Conservation (phyloP, 2,329 filamentous ascomycete genomes). For the Macroventuria anomochaeta region DNA sequence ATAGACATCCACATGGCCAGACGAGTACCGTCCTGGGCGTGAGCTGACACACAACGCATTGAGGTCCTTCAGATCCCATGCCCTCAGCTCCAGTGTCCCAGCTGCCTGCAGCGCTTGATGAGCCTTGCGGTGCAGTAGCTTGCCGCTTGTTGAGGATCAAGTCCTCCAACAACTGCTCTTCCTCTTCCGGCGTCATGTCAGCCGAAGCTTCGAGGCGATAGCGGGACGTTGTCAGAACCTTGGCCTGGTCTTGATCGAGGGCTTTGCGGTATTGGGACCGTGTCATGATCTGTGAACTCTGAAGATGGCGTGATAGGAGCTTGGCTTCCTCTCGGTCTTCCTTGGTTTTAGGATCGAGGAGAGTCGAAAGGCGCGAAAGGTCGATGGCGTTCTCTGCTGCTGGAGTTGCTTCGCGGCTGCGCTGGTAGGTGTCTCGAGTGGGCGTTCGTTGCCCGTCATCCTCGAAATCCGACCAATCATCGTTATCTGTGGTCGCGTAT, state of each 20-base stretch:
- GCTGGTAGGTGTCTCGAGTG: constrained; percentile 67
- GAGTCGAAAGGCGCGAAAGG: constrained; percentile 72
- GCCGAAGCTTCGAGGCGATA: constrained; percentile 44
- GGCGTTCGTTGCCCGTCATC: constrained; percentile 70
- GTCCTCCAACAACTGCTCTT: constrained; percentile 64
- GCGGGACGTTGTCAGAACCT: constrained; percentile 63
- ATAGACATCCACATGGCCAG: constrained; percentile 95
- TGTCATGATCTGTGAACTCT: constrained; percentile 75
- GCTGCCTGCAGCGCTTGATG: constrained; percentile 44
- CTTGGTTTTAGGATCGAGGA: constrained; percentile 79
- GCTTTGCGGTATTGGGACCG: constrained; percentile 76
- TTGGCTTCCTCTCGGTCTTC: constrained; percentile 83
- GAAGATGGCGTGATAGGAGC: constrained; percentile 79
- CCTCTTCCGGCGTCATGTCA: constrained; percentile 57
- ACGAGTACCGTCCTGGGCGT: constrained; percentile 87
- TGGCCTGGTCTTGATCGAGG: constrained; percentile 71
- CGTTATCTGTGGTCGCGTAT: constrained; percentile 57
- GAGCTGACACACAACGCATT: constrained; percentile 92
- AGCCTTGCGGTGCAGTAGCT: constrained; percentile 43
- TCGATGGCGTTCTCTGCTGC: constrained; percentile 58
- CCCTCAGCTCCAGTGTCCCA: constrained; percentile 77
- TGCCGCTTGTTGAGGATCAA: constrained; percentile 63
- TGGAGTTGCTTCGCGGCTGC: constrained; percentile 62
- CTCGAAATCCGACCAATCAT: constrained; percentile 48
- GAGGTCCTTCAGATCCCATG: constrained; percentile 75